Base-by-base conservation (phyloP, 129 eudicot species). In the Saussurea involucrata region DNA sequence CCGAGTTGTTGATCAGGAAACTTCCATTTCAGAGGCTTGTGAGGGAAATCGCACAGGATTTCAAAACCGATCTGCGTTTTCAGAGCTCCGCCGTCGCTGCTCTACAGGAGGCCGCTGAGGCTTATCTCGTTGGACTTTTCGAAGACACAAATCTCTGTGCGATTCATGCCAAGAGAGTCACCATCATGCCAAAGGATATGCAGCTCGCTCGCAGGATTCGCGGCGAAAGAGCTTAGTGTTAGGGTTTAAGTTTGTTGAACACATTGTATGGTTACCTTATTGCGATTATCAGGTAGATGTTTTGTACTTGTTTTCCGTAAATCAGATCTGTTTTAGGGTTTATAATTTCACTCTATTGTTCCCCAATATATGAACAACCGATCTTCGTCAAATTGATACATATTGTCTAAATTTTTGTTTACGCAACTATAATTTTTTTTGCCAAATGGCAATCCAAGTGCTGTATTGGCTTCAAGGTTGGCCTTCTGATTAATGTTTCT, bases 151-250 rank as follows among this genome's bases (percentile, higher is more conserved):
- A 86, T 70, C 24, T 86, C 12, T 86, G 90, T 49, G 87, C 90
- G 6, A 86, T 86, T 80, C 90, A 86, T 22, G 90, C 90, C 0
- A 86, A 83, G 80, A 69, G 88, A 12, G 91, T 84, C 1, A 87
- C 91, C 0, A 87, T 87, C 12, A 87, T 84, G 88, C 91, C 91
- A 0, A 87, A 87, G 70, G 91, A 87, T 37, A 87, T 87, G 1
- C 91, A 86, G 78, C 85, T 86, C 4, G 90, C 90, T 5, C 63
- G 90, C 1, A 64, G 90, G 32, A 83, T 86, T 33, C 80, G 90
- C 20, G 90, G 90, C 0, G 90, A 86, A 77, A 72, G 90, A 49
- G 90, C 90, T 76, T 86, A 86, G 76, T 4, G 25, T 33, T 40
- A 20, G 21, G 37, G 40, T 46, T 80, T 75, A 24, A 1, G 28